These are phyloP conservation scores for Clavulina sp. DNA, from an alignment of 768 basidiomycete genomes.

Conservation along the genomic window DNA sequence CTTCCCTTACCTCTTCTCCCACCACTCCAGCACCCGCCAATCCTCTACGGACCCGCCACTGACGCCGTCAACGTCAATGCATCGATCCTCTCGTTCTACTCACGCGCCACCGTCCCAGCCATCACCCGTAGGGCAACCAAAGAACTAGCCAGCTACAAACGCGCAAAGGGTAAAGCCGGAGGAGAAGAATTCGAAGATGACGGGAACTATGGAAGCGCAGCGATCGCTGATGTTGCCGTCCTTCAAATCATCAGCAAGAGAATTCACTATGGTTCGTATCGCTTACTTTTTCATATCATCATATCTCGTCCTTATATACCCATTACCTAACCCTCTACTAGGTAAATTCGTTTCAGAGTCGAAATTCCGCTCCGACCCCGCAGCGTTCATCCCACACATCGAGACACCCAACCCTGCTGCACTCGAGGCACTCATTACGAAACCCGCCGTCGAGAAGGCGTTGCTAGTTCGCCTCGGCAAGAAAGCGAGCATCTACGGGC, in stretches of 20 bases:
- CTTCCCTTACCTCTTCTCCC: slow-evolving; percentile 74
- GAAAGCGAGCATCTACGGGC: slow-evolving; percentile 62
- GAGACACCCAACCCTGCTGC: slow-evolving; percentile 54
- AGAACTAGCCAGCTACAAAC: slow-evolving; percentile 44
- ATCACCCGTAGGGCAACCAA: slow-evolving; percentile 64
- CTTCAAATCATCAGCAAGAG: slow-evolving; percentile 97
- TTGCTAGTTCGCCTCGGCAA: slow-evolving; percentile 69
- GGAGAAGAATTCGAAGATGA: slow-evolving; percentile 74
- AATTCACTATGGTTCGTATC: slow-evolving; percentile 73
- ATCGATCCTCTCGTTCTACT: slow-evolving; percentile 80
- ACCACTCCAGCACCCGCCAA: slow-evolving; percentile 50
- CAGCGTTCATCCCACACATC: slow-evolving; percentile 87
- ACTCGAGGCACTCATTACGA: slow-evolving; percentile 82
- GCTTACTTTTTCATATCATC: background rate
- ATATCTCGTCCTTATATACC: background rate
- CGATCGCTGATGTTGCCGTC: slow-evolving; percentile 86
- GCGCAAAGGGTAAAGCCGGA: slow-evolving; percentile 45
- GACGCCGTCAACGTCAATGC: slow-evolving; percentile 75
- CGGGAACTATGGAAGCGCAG: slow-evolving; percentile 93
- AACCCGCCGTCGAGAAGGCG: slow-evolving; percentile 83
- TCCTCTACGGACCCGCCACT: slow-evolving; percentile 62
- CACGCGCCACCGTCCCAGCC: slow-evolving; percentile 68
- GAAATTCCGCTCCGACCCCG: slow-evolving; percentile 77
- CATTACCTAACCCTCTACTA: slow-evolving; percentile 18
- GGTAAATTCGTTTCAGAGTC: slow-evolving; percentile 99